Evolutionary conservation across 1,284 basidiomycete genomes (phyloP), one percentile per base, ranked within the genome.

Genomic region (Puccinia coronata): DNA sequence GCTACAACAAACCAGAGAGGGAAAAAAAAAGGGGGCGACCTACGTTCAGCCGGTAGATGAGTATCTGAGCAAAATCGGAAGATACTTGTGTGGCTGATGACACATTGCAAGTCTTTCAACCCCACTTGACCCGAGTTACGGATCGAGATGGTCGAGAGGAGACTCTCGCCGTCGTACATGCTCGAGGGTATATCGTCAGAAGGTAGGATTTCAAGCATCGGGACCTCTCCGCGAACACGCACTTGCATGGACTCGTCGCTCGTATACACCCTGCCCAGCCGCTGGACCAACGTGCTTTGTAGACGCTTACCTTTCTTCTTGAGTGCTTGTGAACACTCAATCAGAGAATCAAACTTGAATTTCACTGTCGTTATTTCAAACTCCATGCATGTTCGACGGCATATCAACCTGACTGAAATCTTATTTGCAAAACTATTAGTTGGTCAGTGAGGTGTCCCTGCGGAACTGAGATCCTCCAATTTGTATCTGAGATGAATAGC

Each of bases 241-340:
- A 80, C 57, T 39, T 51, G 23, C 69, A 80, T 72, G 4, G 78
- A 80, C 39, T 73, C 20, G 36, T 80, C 78, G 18, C 34, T n/a
- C 39, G 51, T 51, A 73, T 80, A 80, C 2, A 63, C 39, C 0
- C 57, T 36, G 2, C 57, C 57, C 20, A 80, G 28, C 41, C 78
- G 51, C 14, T 80, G 34, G 18, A 28, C 31, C 20, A 80, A 63
- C 2, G 78, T 80, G 11, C 25, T 41, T 55, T 80, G 67, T 25
- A 80, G 55, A 23, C 78, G 51, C 55, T 73, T 72, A 2, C 78
- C 78, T 65, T 80, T 72, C 70, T 80, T 80, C 36, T 59, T 73
- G 4, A 80, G 36, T 12, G 28, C 11, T 73, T 80, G 53, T 34
- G 41, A 59, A 53, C 67, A 57, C 4, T 72, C 47, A 28, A 80